Evolutionary conservation across 148 eudicot genomes (phyloP), one percentile per base, ranked within the genome.

Genomic region (Dysphania ambrosioides): DNA sequence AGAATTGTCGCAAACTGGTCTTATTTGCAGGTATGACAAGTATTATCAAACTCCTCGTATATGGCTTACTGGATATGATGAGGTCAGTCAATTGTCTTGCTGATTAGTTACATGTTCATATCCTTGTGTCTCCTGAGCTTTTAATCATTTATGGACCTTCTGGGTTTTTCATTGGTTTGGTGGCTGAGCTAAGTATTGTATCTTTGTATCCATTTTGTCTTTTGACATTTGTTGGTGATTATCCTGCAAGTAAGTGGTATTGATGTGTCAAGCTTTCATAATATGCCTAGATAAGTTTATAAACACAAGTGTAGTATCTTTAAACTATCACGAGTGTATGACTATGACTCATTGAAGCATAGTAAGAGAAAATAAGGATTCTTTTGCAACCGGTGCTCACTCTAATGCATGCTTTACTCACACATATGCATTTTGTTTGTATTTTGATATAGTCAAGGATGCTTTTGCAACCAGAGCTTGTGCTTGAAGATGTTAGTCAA

Each of bases 41-140:
- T 95, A 95, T 79, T 95, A 95, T 82, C 98, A 92, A 81, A 95
- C 98, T 79, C 98, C 97, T 78, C 98, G 97, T 53, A 88, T 95
- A 32, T 95, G 98, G 98, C 98, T 95, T 84, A 92, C 98, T 79
- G 97, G 98, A 55, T 95, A 95, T 86, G 98, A 95, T 79, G 98
- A 95, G 98, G 98, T 95, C 61, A 42, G 91, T 84, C 72, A 38
- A 44, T 58, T 62, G 69, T 73, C 49, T 30, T n/a, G n/a, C n/a
- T n/a, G n/a, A n/a, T n/a, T n/a, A 13, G 53, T 47, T 5, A 36
- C 40, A 4, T 71, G 32, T 70, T 32, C 29, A 38, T 44, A 40
- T 15, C 2, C 27, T 15, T 57, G 29, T 62, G 18, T 41, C 56
- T 57, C 36, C 51, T 34, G 42, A 70, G 29, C 26, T 41, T 69